These are phyloP conservation scores for Stephanocyclus meneghinianus DNA, from an alignment of 352 stramenopile species.

Conservation along the genomic window DNA sequence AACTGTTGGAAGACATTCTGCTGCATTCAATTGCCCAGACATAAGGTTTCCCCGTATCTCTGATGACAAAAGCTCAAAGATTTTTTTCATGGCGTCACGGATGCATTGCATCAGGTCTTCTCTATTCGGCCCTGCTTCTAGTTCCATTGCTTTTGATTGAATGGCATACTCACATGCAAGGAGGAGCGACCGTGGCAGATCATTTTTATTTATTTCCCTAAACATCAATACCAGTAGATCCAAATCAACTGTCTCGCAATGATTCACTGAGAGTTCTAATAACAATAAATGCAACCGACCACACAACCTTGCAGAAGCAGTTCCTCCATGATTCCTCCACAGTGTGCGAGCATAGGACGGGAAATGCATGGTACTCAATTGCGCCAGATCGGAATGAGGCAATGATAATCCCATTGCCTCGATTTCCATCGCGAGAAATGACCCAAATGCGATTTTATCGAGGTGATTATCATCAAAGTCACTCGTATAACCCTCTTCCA, in stretches of 20 bases:
- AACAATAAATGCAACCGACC: slow-evolving; percentile 78
- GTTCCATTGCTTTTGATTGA: slow-evolving; percentile 44
- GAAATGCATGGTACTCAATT: slow-evolving; percentile 79
- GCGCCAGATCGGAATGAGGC: slow-evolving; percentile 76
- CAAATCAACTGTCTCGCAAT: slow-evolving; percentile 58
- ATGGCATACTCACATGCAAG: slow-evolving; percentile 64
- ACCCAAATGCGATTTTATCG: slow-evolving; percentile 65
- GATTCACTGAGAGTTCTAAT: slow-evolving; percentile 74
- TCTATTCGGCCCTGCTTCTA: slow-evolving; percentile 27
- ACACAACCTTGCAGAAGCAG: slow-evolving; percentile 46
- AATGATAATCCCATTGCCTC: slow-evolving; percentile 82
- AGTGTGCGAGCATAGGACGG: slow-evolving; percentile 78
- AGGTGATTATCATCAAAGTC: slow-evolving; percentile 43
- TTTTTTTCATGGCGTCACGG: slow-evolving; percentile 31
- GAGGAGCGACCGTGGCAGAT: slow-evolving; percentile 66
- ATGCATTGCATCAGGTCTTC: slow-evolving; percentile 41
- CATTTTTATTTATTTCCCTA: slow-evolving; percentile 53
- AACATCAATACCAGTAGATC: slow-evolving; percentile 68
- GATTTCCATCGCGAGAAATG: slow-evolving; percentile 81
- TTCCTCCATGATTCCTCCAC: slow-evolving; percentile 71
- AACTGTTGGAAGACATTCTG: slow-evolving; percentile 37
- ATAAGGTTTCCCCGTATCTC: slow-evolving; percentile 38
- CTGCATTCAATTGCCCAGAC: slow-evolving; percentile 33
- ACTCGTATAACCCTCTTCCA: slow-evolving; percentile 57
- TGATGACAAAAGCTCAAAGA: slow-evolving; percentile 30